A percentile compares a stretch with the other conserved stretches of the same genome.
Evolutionary conservation across 2,329 filamentous ascomycete genomes (phyloP).

Genomic region (Claviceps pusilla): DNA sequence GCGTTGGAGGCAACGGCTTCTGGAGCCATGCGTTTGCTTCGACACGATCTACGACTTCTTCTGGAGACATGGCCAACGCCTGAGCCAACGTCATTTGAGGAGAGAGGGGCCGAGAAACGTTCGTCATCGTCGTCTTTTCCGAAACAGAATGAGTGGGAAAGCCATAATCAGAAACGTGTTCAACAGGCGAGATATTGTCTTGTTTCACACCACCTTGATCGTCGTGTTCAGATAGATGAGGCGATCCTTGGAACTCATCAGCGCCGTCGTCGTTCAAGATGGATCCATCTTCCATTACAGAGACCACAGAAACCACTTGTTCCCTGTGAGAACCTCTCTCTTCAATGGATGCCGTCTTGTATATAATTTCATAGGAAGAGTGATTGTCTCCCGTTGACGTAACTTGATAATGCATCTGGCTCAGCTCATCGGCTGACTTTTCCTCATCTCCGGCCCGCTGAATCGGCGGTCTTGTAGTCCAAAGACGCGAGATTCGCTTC

Average conservation of each 20-base stretch:
- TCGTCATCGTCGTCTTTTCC: background rate
- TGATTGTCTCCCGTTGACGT: conserved; percentile 16
- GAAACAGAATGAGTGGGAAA: conserved; percentile 21
- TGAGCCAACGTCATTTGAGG: conserved; percentile 34
- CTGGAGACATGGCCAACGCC: conserved; percentile 19
- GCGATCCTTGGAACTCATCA: background rate
- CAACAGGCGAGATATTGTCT: conserved; percentile 18
- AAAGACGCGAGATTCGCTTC: conserved; percentile 18
- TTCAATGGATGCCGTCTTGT: conserved; percentile 38
- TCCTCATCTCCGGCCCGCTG: conserved; percentile 33
- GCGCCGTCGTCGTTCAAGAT: conserved; percentile 38
- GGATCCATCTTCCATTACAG: conserved; percentile 21
- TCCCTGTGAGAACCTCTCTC: conserved; percentile 24
- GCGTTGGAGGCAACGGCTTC: conserved; percentile 24
- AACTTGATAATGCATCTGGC: conserved; percentile 5
- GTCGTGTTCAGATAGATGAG: background rate
- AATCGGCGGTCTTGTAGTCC: conserved; percentile 43
- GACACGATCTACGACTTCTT: background rate
- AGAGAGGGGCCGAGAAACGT: conserved; percentile 20
- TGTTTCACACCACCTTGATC: too few species aligned
- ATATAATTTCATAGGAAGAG: conserved; percentile 39
- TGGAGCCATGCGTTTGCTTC: background rate
- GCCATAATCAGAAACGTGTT: conserved; percentile 5
- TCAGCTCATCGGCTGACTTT: conserved; percentile 11
- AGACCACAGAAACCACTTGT: conserved; percentile 9